Percentiles rank a stretch among this genome's conserved stretches.
Conservation (phyloP, 2,329 filamentous ascomycete genomes). For the Fusarium pseudoanthophilum region DNA sequence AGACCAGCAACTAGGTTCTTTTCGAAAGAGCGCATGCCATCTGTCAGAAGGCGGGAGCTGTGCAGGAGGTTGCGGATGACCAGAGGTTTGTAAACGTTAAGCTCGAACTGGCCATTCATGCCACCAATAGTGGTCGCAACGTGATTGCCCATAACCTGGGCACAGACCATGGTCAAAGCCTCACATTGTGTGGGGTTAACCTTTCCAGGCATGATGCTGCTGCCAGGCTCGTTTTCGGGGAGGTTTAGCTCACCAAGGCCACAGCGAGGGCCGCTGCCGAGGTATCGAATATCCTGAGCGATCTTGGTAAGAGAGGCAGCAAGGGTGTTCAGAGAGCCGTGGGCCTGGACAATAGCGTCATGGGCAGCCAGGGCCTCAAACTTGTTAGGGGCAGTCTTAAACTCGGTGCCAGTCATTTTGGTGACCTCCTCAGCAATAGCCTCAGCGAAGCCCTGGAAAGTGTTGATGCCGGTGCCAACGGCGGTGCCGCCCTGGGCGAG, state of each 20-base stretch:
- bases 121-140: conserved; percentile 92
- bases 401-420: conserved; percentile 92
- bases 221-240: conserved; percentile 97
- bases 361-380: conserved; percentile 97
- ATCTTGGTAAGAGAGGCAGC: conserved; percentile 96
- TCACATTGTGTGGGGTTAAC: conserved; percentile 99
- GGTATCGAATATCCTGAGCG: conserved; percentile 96
- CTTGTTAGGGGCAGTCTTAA: conserved; percentile 98
- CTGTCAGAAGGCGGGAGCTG: conserved; percentile 86
- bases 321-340: conserved; percentile 92
- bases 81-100: conserved; percentile 98
- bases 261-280: conserved; percentile 94
- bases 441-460: conserved; percentile 94
- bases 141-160: conserved; percentile 98
- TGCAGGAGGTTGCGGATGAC: conserved; percentile 96
- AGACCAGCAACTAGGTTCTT: conserved; percentile 90
- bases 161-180: conserved; percentile 96
- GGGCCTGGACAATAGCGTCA: conserved; percentile 94
- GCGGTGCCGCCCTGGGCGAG: conserved; percentile 96
- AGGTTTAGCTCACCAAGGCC: conserved; percentile 93
- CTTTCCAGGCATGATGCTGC: conserved; percentile 99
- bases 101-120: conserved; percentile 97
- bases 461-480: conserved; percentile 97
- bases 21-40: conserved; percentile 95
- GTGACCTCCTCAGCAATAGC: conserved; percentile 89